phyloP scores from a whole-genome alignment of 2,329 filamentous ascomycete species.

The Botrytis medusae region DNA sequence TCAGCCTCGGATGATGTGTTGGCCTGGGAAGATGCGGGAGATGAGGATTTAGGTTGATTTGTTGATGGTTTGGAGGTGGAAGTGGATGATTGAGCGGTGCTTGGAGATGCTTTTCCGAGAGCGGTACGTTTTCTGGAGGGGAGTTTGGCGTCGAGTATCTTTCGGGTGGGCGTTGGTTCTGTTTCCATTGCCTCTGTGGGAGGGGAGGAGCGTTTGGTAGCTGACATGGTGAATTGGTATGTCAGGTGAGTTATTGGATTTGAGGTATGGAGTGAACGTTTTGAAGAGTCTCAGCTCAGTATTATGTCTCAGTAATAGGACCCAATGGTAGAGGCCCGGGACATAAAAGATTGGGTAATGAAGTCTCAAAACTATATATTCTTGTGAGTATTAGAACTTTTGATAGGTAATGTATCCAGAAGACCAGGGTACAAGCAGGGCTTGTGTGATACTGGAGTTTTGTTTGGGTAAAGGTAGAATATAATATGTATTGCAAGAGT shows the following conservation, averaged over 20 bases:
- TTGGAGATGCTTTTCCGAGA: conserved; percentile 2
- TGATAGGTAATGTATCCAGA: conserved; percentile 5
- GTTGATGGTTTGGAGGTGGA: background rate
- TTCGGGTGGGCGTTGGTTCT: background rate
- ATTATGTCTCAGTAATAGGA: background rate
- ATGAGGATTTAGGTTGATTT: background rate
- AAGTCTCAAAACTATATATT: conserved; percentile 8
- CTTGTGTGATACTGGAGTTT: background rate
- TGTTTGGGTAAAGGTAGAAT: background rate
- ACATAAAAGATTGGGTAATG: background rate
- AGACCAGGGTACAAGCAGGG: background rate
- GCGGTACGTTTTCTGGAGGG: conserved; percentile 5
- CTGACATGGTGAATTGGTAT: conserved; percentile 12
- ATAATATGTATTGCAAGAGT: background rate
- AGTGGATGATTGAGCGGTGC: background rate
- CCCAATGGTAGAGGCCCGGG: background rate
- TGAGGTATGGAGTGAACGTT: background rate
- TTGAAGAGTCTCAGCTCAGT: background rate
- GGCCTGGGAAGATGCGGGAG: background rate
- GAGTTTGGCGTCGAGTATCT: conserved; percentile 9
- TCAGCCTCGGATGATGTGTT: conserved; percentile 10
- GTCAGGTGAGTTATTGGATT: background rate
- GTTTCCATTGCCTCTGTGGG: conserved; percentile 9
- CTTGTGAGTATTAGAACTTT: background rate
- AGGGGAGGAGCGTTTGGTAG: conserved; percentile 1